Evolutionary conservation across 768 basidiomycete species (phyloP).

Genomic region (Rhodotorula babjevae): DNA sequence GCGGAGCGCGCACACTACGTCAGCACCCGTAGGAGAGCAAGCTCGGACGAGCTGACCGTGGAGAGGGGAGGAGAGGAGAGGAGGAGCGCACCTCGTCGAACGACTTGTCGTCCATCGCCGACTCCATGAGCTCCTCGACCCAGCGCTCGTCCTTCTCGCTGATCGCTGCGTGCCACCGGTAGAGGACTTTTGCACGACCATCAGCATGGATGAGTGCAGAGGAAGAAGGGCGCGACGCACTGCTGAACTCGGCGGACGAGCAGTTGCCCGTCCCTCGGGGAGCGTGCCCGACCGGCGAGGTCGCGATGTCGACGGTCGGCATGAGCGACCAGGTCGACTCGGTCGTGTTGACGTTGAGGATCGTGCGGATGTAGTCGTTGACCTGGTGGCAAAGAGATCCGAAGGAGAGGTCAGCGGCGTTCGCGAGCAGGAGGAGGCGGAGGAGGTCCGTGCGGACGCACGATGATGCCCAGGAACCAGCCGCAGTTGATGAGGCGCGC

Average conservation of each 20-base stretch:
- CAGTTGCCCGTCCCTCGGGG: constrained; percentile 28
- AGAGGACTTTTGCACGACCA: no score
- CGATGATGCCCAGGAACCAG: constrained; percentile 31
- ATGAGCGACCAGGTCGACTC: constrained; percentile 26
- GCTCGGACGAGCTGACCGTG: no score
- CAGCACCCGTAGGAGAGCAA: no score
- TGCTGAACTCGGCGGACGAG: constrained; percentile 30
- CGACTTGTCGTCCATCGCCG: constrained; percentile 24
- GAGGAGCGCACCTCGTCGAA: constrained; percentile 15
- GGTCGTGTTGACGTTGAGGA: constrained; percentile 35
- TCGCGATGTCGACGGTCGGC: constrained; percentile 27
- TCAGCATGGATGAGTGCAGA: no score
- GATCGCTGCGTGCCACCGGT: constrained; percentile 46
- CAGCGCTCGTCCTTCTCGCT: constrained; percentile 46
- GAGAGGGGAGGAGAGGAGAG: background rate
- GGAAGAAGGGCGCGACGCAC: background rate
- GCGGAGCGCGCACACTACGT: background rate
- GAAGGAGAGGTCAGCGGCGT: no score
- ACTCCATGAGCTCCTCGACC: constrained; percentile 51
- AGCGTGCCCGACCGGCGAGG: background rate
- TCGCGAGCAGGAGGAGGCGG: no score
- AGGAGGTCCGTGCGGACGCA: background rate
- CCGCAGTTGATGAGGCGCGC: constrained; percentile 22
- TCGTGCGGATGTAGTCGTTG: constrained; percentile 30
- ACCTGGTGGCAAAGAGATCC: no score